These are phyloP conservation scores for Diddensiella caesifluorescens DNA, from an alignment of 805 yeast genomes.

Conservation along the genomic window DNA sequence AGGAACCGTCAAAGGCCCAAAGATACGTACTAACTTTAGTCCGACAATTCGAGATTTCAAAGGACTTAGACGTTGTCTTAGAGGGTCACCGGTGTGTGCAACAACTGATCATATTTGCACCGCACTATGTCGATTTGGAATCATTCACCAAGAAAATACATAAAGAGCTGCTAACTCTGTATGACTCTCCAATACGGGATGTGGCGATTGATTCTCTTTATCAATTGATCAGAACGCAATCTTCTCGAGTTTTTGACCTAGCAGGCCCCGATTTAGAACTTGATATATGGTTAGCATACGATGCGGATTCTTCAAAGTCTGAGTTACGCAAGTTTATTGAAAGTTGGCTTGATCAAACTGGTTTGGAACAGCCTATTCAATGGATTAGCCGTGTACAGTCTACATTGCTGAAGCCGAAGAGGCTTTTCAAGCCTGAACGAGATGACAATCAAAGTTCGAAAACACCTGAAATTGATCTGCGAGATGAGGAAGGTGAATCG, in stretches of 20 bases:
- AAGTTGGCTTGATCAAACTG: slow-evolving; percentile 57
- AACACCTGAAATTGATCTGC: slow-evolving; percentile 18
- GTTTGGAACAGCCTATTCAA: slow-evolving; percentile 35
- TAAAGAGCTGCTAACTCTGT: slow-evolving; percentile 19
- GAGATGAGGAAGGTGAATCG: slow-evolving; percentile 44
- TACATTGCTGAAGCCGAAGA: slow-evolving; percentile 39
- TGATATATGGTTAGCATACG: slow-evolving; percentile 57
- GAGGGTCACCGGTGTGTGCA: slow-evolving; percentile 42
- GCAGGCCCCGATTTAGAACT: slow-evolving; percentile 42
- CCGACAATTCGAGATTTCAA: slow-evolving; percentile 33
- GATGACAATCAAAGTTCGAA: slow-evolving; percentile 30
- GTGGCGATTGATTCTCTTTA: slow-evolving; percentile 52
- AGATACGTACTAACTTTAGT: slow-evolving; percentile 27
- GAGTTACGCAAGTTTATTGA: slow-evolving; percentile 43
- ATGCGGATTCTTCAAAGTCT: slow-evolving; percentile 40
- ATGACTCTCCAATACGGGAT: slow-evolving; percentile 24
- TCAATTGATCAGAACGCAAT: slow-evolving; percentile 53
- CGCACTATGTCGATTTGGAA: slow-evolving; percentile 30
- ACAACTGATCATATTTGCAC: slow-evolving; percentile 45
- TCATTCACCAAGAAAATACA: slow-evolving; percentile 26
- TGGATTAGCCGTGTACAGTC: slow-evolving; percentile 58
- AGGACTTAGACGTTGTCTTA: slow-evolving; percentile 28
- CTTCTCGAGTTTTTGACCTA: slow-evolving; percentile 39
- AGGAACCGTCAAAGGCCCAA: slow-evolving; percentile 22
- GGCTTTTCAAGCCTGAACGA: slow-evolving; percentile 32